Conservation (phyloP, 192 early-diverging fungal genomes). For the Gamsiella multidivaricata region DNA sequence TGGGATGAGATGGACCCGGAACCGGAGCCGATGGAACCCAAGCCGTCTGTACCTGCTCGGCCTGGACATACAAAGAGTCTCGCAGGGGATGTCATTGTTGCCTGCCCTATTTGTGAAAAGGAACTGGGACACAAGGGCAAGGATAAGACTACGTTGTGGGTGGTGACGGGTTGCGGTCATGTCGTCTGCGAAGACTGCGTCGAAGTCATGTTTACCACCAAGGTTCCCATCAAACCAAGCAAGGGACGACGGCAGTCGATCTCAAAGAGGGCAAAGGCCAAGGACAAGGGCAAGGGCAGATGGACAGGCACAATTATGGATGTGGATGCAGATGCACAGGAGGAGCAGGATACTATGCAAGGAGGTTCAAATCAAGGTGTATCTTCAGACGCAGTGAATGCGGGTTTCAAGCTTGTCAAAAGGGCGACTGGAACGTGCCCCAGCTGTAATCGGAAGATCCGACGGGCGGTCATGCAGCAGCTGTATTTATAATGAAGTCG, state of each 20-base stretch:
- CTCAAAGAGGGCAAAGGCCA: constrained; percentile 4
- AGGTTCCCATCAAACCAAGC: neutral
- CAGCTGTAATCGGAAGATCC: constrained; percentile 29
- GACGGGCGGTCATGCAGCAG: constrained; percentile 16
- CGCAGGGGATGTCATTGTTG: neutral
- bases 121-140: constrained; percentile 17
- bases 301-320: neutral
- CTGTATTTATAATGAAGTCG: constrained; percentile 22
- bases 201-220: constrained; percentile 17
- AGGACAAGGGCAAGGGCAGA: constrained; percentile 13
- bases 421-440: constrained; percentile 16
- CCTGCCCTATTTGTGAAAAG: constrained; percentile 16
- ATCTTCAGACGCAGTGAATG: neutral
- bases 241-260: constrained; percentile 9
- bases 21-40: constrained; percentile 1
- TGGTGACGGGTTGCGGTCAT: constrained; percentile 34
- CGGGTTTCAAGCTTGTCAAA: constrained; percentile 18
- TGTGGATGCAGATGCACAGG: neutral
- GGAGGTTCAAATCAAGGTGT: neutral
- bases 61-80: constrained; percentile 24
- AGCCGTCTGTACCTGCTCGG: neutral
- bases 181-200: constrained; percentile 35
- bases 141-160: constrained; percentile 17
- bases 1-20: too few relatives aligned
- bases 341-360: neutral